Evolutionary conservation across 306 rosid species (phyloP).

Genomic region (Datisca glomerata): DNA sequence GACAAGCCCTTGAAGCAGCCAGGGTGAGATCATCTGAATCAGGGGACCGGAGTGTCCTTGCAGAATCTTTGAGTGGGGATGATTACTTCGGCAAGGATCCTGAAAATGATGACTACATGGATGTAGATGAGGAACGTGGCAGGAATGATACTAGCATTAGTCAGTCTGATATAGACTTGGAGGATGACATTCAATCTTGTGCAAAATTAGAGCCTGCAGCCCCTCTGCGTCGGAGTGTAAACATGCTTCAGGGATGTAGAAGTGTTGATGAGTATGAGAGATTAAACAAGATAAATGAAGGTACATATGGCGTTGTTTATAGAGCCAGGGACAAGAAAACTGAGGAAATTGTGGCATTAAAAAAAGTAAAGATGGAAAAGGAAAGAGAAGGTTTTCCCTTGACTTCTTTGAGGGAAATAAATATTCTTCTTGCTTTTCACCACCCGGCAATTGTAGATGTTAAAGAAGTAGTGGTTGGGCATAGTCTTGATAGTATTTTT

Average conservation of each 20-base stretch:
- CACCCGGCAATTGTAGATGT: constrained; percentile 94
- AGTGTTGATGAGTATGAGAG: constrained; percentile 99
- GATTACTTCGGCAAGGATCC: constrained; percentile 36
- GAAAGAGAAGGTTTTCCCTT: constrained; percentile 96
- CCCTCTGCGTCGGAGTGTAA: constrained; percentile 59
- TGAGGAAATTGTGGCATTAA: constrained; percentile 89
- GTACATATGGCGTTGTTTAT: constrained; percentile 97
- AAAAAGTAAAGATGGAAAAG: constrained; percentile 99
- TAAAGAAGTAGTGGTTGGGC: constrained; percentile 97
- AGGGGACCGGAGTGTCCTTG: constrained; percentile 38
- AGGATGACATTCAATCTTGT: constrained; percentile 39
- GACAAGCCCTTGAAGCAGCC: constrained; percentile 48
- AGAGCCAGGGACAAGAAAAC: constrained; percentile 90
- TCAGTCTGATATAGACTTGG: constrained; percentile 48
- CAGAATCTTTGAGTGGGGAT: constrained; percentile 53
- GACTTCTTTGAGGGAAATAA: constrained; percentile 98
- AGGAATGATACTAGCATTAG: constrained; percentile 38
- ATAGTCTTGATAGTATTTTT: constrained; percentile 96
- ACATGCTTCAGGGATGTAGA: constrained; percentile 99
- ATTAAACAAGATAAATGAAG: constrained; percentile 93
- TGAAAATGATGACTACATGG: constrained; percentile 61
- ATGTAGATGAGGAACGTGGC: constrained; percentile 39
- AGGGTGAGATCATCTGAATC: constrained; percentile 59
- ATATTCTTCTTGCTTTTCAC: constrained; percentile 95
- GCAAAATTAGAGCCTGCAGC: constrained; percentile 45